phyloP scores from a whole-genome alignment of 305 asterid species.

The Fraxinus floribunda region DNA sequence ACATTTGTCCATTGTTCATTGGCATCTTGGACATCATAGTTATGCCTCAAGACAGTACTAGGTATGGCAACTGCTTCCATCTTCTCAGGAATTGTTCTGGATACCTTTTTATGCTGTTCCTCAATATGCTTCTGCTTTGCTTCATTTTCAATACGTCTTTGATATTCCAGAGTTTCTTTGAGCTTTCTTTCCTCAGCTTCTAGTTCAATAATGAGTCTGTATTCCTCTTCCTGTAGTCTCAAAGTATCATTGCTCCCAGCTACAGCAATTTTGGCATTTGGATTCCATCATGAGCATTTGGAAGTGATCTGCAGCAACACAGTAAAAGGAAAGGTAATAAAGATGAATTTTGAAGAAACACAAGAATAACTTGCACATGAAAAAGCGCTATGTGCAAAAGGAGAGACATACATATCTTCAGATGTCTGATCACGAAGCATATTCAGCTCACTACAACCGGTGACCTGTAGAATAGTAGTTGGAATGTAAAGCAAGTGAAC shows the following conservation, averaged over 20 bases:
- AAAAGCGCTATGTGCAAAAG: slow-evolving; percentile 7
- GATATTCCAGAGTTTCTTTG: slow-evolving; percentile 94
- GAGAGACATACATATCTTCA: slow-evolving; percentile 58
- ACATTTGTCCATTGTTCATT: slow-evolving; percentile 32
- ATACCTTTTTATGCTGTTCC: slow-evolving; percentile 55
- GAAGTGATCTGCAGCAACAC: slow-evolving; percentile 57
- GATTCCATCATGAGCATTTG: slow-evolving; percentile 43
- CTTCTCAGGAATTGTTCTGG: slow-evolving; percentile 32
- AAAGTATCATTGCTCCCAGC: slow-evolving; percentile 45
- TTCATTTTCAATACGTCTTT: slow-evolving; percentile 89
- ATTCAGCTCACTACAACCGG: slow-evolving; percentile 46
- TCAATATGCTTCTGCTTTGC: slow-evolving; percentile 88
- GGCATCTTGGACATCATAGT: slow-evolving; percentile 40
- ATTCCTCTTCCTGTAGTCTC: slow-evolving; percentile 62
- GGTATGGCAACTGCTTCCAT: slow-evolving; percentile 32
- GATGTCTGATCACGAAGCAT: slow-evolving; percentile 37
- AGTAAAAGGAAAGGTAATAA: background rate
- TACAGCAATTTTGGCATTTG: slow-evolving; percentile 30
- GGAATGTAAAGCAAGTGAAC: slow-evolving; percentile 19
- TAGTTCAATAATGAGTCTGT: slow-evolving; percentile 68
- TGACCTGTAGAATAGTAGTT: slow-evolving; percentile 48
- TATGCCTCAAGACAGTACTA: slow-evolving; percentile 30
- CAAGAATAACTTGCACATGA: slow-evolving; percentile 13
- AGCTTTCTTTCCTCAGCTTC: slow-evolving; percentile 99
- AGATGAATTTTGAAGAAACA: background rate